Evolutionary conservation across 345 rosid species (phyloP), one percentile per base, ranked within the genome.

Genomic region (Gossypium anomalum): DNA sequence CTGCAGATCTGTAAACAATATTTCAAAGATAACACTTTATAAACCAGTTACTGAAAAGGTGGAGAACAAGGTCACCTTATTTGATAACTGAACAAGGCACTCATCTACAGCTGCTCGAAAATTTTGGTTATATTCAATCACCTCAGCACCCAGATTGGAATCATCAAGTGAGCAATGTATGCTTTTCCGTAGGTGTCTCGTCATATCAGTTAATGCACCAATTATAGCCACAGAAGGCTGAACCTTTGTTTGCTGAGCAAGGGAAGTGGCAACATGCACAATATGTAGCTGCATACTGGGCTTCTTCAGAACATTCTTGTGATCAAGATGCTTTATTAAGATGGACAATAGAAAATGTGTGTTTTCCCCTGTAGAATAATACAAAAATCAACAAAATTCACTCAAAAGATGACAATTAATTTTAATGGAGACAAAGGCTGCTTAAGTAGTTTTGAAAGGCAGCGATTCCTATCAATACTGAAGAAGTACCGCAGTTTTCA

Each of bases 141-240:
- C 82, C 78, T 90, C 89, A 73, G 71, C 75, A 55, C 93, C 95
- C 10, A 90, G 81, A 79, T 79, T 83, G 5, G 91, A 83, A 72
- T 90, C 93, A 83, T 88, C 93, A 76, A 88, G 79, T 41, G 88
- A 88, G 73, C 85, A 83, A 71, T 90, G 95, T 23, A 90, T 87
- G 80, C 91, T 89, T 84, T 90, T 90, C 57, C 92, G 76, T 49
- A 90, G 78, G 78, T 90, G 96, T 73, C 93, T 87, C 76, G 88
- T 90, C 89, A 89, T 86, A 80, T 91, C 93, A 77, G 89, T 89
- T 34, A 89, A 12, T 16, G 93, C 90, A 82, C 93, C 89, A 74
- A 85, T 84, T 23, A 91, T 89, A 70, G 93, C 90, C 4, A 86
- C 81, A 8, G 92, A 87, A 69, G 85, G 77, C 15, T 83, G 78